phyloP scores from a whole-genome alignment of 169 alveolate species.

The Plasmodium ovale region DNA sequence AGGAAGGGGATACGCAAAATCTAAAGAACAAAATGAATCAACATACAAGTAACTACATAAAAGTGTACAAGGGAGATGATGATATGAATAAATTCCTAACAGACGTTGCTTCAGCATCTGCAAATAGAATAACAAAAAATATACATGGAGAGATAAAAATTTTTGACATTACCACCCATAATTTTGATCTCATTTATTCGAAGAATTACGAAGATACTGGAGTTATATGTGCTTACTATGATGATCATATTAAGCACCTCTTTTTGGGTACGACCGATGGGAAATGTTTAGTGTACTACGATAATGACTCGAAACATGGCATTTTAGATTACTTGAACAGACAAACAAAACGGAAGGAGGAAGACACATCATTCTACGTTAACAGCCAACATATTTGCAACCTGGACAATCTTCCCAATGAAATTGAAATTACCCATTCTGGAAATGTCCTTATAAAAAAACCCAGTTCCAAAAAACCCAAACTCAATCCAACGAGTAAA shows the following conservation, averaged over 20 bases:
- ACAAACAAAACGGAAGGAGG: slow-evolving; percentile 11
- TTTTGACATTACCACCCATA: slow-evolving; percentile 8
- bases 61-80: slow-evolving; percentile 65
- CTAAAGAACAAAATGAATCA: background rate
- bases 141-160: slow-evolving; percentile 21
- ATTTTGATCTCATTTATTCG: slow-evolving; percentile 15
- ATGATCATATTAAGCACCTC: slow-evolving; percentile 27
- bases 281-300: slow-evolving; percentile 28
- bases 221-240: slow-evolving; percentile 38
- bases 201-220: slow-evolving; percentile 34
- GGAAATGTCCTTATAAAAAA: slow-evolving; percentile 54
- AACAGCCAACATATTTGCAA: slow-evolving; percentile 37
- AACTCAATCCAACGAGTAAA: slow-evolving; percentile 24
- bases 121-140: slow-evolving; percentile 27
- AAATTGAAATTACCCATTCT: slow-evolving; percentile 37
- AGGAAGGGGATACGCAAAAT: background rate
- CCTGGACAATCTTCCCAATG: slow-evolving; percentile 39
- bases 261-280: slow-evolving; percentile 68
- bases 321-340: slow-evolving; percentile 37
- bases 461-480: slow-evolving; percentile 1
- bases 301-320: slow-evolving; percentile 15
- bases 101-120: slow-evolving; percentile 27
- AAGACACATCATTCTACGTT: slow-evolving; percentile 22
- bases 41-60: slow-evolving; percentile 5
- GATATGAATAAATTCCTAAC: slow-evolving; percentile 51